Evolutionary conservation across 805 yeast species (phyloP).

Genomic region (Nakazawaea pomicola): DNA sequence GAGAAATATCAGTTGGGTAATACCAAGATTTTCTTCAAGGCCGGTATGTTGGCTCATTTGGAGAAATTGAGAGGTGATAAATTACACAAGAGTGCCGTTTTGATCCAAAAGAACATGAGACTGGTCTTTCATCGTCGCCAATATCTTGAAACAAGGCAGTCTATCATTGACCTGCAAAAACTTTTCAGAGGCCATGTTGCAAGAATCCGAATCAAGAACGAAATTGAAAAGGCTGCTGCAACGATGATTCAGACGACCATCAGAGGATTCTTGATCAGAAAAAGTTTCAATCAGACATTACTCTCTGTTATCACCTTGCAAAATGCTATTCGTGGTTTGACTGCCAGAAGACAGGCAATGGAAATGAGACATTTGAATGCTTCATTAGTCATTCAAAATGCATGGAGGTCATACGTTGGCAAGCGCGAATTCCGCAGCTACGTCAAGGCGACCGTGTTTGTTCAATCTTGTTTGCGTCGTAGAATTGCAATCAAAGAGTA

Average conservation of each 20-base stretch:
- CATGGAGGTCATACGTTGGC: constrained; percentile 64
- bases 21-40: constrained; percentile 91
- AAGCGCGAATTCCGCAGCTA: constrained; percentile 44
- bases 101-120: constrained; percentile 81
- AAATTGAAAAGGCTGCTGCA: constrained; percentile 59
- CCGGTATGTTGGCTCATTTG: constrained; percentile 90
- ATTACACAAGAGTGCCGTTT: constrained; percentile 68
- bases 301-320: constrained; percentile 39
- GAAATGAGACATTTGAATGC: constrained; percentile 53
- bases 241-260: constrained; percentile 61
- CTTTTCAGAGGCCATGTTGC: constrained; percentile 57
- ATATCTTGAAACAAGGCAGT: constrained; percentile 48
- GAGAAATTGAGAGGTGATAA: constrained; percentile 83
- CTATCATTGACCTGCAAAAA: constrained; percentile 56
- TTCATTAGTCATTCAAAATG: constrained; percentile 68
- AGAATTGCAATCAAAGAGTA: constrained; percentile 66
- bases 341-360: constrained; percentile 47
- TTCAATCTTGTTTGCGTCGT: constrained; percentile 78
- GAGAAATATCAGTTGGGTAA: constrained; percentile 84
- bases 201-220: constrained; percentile 50
- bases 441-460: constrained; percentile 53
- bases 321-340: constrained; percentile 44
- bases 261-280: constrained; percentile 51
- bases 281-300: constrained; percentile 27
- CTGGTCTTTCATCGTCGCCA: constrained; percentile 57